Evolutionary conservation across 805 yeast genomes (phyloP), one percentile per base, ranked within the genome.

Genomic region (Cyberlindnera americana): DNA sequence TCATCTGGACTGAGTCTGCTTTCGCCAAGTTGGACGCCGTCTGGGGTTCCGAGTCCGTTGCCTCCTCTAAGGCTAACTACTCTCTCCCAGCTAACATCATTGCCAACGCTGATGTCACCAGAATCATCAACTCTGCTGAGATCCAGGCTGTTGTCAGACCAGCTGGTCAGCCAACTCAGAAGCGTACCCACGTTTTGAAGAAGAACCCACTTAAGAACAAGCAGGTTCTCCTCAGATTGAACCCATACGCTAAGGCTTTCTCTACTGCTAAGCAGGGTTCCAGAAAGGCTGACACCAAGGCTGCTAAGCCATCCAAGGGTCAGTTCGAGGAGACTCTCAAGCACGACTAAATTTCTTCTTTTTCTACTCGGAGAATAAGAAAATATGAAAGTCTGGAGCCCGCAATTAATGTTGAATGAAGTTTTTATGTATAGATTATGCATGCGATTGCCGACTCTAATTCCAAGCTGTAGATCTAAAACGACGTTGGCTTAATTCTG

Each of bases 171-270:
- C 74, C 93, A 63, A 75, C 82, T 67, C 90, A 86, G 72, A 88
- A 90, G 90, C 85, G 95, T 73, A 70, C 88, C 57, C 88, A 85
- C 81, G 95, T 87, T 69, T 81, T 82, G 73, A 93, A 93, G 96
- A 90, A 89, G 91, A 91, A 87, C 90, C 95, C 96, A 73, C 83
- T 89, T 70, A 91, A 88, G 93, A 93, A 93, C 97, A 90, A 88
- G 83, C 95, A 88, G 78, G 91, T 90, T 65, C 75, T 89, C 70
- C 82, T 89, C 72, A 88, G 97, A 81, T 84, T 93, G 73, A 93
- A 93, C 96, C 99, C 99, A 60, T 93, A 93, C 83, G 98, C 99
- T 64, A 88, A 87, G 84, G 95, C 91, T 62, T 91, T 81, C 77
- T 66, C 95, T 63, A 89, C 84, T 71, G 81, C 88, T 78, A 87